Conservation (phyloP, 176 grass and related monocot genomes). For the Themeda triandra region DNA sequence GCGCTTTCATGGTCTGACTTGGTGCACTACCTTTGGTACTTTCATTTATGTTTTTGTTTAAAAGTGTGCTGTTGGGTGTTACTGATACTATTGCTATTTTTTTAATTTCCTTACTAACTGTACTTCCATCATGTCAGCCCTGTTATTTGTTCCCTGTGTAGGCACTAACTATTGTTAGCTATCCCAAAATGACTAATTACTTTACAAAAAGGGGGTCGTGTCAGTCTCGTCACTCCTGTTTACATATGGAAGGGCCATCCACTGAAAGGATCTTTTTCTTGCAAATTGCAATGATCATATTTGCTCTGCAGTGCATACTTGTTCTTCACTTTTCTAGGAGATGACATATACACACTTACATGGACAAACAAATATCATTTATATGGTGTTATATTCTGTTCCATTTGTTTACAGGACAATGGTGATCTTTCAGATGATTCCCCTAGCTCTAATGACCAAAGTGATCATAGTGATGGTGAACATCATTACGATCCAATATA, state of each 20-base stretch:
- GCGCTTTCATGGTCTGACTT: neutral
- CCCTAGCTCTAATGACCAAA: neutral
- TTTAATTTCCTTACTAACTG: neutral
- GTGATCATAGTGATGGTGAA: neutral
- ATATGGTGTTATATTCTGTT: constrained; percentile 9
- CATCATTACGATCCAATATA: neutral
- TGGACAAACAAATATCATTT: neutral
- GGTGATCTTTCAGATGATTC: neutral
- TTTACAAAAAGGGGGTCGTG: neutral
- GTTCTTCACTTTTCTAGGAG: neutral
- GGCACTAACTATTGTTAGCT: neutral
- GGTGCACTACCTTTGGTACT: neutral
- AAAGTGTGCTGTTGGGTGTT: neutral
- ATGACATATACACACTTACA: neutral
- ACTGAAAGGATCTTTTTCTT: neutral
- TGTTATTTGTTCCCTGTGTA: neutral
- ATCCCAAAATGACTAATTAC: neutral
- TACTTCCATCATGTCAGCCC: neutral
- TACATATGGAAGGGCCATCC: neutral
- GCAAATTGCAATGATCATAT: neutral
- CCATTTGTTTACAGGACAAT: neutral
- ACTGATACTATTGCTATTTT: neutral
- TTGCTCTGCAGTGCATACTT: neutral
- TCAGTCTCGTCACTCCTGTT: neutral
- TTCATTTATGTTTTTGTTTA: neutral